Conservation (phyloP, 176 grass and related monocot genomes). For the Oryza officinalis region DNA sequence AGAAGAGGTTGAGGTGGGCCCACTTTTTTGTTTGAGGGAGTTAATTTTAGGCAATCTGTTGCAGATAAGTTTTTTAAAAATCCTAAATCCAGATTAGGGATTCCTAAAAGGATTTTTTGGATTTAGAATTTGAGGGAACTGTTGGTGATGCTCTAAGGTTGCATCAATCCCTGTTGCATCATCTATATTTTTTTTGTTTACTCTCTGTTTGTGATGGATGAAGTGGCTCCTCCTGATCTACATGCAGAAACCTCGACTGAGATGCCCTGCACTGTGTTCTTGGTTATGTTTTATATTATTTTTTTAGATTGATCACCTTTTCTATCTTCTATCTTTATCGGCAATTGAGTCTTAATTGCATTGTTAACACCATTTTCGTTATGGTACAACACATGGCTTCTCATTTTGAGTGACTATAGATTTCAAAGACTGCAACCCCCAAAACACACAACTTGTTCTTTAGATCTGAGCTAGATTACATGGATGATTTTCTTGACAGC, state of each 20-base stretch:
- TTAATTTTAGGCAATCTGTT: no score
- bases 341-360: neutral
- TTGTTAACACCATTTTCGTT: neutral
- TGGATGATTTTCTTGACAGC: neutral
- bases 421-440: neutral
- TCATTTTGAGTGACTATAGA: neutral
- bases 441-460: neutral
- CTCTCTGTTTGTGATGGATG: neutral
- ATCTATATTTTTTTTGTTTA: neutral
- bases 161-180: neutral
- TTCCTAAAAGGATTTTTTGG: no score
- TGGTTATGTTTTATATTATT: neutral
- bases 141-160: no score
- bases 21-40: no score
- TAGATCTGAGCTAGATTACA: conserved; percentile 1
- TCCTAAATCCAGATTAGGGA: no score
- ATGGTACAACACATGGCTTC: neutral
- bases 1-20: no score
- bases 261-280: neutral
- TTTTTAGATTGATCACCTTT: neutral
- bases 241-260: neutral
- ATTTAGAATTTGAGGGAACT: no score
- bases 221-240: neutral
- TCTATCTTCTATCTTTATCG: neutral
- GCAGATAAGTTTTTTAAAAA: no score